Conservation (phyloP, 2,329 filamentous ascomycete genomes). For the Dothidotthia symphoricarpi region DNA sequence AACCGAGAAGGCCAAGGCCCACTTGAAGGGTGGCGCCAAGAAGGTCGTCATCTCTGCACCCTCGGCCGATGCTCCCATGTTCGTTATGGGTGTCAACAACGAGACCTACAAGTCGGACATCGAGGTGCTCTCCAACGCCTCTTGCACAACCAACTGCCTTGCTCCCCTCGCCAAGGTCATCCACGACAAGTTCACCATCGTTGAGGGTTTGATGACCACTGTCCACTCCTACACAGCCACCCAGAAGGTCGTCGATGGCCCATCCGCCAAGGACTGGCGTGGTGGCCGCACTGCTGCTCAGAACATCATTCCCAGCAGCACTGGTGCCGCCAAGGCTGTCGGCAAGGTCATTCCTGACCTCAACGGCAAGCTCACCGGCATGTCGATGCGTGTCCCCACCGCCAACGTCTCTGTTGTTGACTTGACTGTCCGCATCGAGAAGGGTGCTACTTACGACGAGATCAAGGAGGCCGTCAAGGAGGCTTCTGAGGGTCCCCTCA, state of each 20-base stretch:
- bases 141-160: constrained; percentile 99
- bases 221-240: constrained; percentile 99
- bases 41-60: constrained; percentile 85
- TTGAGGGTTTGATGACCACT: constrained; percentile 99
- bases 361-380: constrained; percentile 99
- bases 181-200: constrained; percentile 95
- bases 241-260: constrained; percentile 98
- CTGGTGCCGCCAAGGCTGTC: constrained; percentile 99
- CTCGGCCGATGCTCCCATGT: constrained; percentile 97
- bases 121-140: constrained; percentile 97
- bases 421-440: constrained; percentile 90
- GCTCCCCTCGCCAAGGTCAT: constrained; percentile 99
- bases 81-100: constrained; percentile 99
- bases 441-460: constrained; percentile 80
- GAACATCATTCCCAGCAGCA: constrained; percentile 99
- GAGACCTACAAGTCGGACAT: constrained; percentile 86
- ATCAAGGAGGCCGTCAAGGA: constrained; percentile 90
- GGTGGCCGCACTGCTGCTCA: constrained; percentile 97
- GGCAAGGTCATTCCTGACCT: constrained; percentile 98
- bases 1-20: constrained; percentile 88
- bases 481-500: constrained; percentile 77
- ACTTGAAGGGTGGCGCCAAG: constrained; percentile 96
- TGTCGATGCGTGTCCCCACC: constrained; percentile 99
- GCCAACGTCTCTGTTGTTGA: constrained; percentile 99
- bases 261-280: constrained; percentile 98